A percentile compares a stretch with the other conserved stretches of the same genome.
These are phyloP conservation scores for Bauhinia variegata DNA, from an alignment of 306 rosid species.

Conservation along the genomic window DNA sequence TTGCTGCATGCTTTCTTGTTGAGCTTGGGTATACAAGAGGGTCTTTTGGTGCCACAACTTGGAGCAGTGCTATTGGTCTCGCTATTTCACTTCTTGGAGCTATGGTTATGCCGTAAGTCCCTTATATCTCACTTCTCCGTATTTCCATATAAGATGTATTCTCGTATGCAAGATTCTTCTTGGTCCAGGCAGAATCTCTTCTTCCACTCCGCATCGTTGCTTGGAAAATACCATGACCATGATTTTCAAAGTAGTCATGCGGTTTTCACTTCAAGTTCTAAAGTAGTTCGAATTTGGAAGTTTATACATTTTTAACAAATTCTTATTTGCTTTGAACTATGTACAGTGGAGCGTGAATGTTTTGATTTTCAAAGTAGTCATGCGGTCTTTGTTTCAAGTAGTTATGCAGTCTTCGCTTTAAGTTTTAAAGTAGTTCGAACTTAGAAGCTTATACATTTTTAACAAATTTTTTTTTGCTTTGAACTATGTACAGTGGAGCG, in stretches of 20 bases:
- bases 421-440: neutral
- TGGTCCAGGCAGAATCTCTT: conserved; percentile 89
- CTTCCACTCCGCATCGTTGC: conserved; percentile 96
- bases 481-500: no score
- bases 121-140: conserved; percentile 15
- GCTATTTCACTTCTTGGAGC: conserved; percentile 99
- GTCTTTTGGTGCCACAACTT: conserved; percentile 87
- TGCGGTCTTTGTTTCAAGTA: no score
- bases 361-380: conserved; percentile 12
- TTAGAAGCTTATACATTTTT: neutral
- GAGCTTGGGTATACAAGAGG: conserved; percentile 88
- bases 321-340: neutral
- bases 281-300: neutral
- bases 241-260: no score
- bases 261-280: neutral
- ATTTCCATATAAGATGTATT: neutral
- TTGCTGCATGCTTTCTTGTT: conserved; percentile 84
- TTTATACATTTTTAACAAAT: conserved; percentile 1
- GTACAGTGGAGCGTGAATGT: no score
- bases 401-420: neutral
- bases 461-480: neutral
- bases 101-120: conserved; percentile 99
- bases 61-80: conserved; percentile 90
- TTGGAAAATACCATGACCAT: conserved; percentile 89
- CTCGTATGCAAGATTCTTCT: conserved; percentile 30